Evolutionary conservation across 2,329 filamentous ascomycete genomes (phyloP).

Genomic region (Phoma sp.): DNA sequence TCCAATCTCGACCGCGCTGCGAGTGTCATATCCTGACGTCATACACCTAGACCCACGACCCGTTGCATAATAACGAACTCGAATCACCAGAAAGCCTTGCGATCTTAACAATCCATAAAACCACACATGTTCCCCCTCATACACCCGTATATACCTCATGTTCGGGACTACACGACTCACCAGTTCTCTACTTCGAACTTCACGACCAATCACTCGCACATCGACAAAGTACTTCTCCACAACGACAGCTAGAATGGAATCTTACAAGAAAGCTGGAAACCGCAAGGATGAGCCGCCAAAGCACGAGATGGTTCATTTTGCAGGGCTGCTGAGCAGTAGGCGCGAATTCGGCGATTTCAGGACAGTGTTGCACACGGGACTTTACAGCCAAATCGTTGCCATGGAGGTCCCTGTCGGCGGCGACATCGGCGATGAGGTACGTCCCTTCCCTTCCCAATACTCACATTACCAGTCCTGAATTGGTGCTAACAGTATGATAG

Average conservation of each 20-base stretch:
- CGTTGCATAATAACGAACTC: slow-evolving; percentile 5
- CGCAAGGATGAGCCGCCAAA: slow-evolving; percentile 37
- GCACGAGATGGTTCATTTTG: slow-evolving; percentile 67
- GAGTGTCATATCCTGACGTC: slow-evolving; percentile 15
- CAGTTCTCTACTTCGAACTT: slow-evolving; percentile 1
- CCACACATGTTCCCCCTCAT: not conserved
- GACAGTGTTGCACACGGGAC: slow-evolving; percentile 67
- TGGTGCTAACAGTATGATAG: slow-evolving; percentile 16
- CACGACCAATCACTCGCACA: not conserved
- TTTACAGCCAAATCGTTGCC: slow-evolving; percentile 68
- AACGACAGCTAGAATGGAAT: slow-evolving; percentile 25
- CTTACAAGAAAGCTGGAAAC: slow-evolving; percentile 39
- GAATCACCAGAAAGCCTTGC: slow-evolving; percentile 3
- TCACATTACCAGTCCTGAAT: too few species aligned
- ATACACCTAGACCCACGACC: slow-evolving; percentile 6
- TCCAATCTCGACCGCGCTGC: not conserved
- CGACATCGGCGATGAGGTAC: slow-evolving; percentile 71
- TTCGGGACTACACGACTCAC: slow-evolving; percentile 8
- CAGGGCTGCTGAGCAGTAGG: slow-evolving; percentile 61
- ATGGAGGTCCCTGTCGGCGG: slow-evolving; percentile 71
- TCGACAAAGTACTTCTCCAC: slow-evolving; percentile 2
- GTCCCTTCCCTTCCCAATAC: not conserved
- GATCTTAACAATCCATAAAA: not conserved
- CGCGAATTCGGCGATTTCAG: slow-evolving; percentile 66
- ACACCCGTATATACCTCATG: slow-evolving; percentile 1